phyloP scores from a whole-genome alignment of 371 early-diverging fungal species.

The Mucor lusitanicus region DNA sequence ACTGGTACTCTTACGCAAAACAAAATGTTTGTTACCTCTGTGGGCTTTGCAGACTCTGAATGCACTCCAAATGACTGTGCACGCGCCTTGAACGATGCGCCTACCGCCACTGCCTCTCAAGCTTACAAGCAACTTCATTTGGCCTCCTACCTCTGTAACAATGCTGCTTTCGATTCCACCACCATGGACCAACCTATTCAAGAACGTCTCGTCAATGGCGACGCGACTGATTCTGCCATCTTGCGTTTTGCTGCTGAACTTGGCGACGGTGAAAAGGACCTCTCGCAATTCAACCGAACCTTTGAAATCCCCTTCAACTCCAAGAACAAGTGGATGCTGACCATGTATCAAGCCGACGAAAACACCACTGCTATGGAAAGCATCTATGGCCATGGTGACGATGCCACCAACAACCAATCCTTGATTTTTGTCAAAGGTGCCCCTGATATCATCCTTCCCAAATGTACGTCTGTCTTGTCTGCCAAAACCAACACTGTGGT shows the following conservation, averaged over 20 bases:
- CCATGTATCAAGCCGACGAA: constrained; percentile 45
- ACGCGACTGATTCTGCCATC: constrained; percentile 77
- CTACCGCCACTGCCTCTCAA: constrained; percentile 8
- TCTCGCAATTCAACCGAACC: constrained; percentile 10
- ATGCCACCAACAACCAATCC: constrained; percentile 9
- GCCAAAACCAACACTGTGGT: constrained; percentile 35
- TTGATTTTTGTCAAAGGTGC: constrained; percentile 71
- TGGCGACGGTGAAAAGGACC: constrained; percentile 30
- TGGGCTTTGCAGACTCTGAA: constrained; percentile 43
- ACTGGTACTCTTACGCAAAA: constrained; percentile 71
- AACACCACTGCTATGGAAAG: constrained; percentile 4
- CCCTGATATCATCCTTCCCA: constrained; percentile 67
- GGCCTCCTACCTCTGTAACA: constrained; percentile 63
- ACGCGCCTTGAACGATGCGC: constrained; percentile 12
- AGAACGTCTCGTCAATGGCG: constrained; percentile 61
- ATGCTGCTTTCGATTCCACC: constrained; percentile 55
- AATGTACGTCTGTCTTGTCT: constrained; percentile 45
- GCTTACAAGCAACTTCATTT: constrained; percentile 43
- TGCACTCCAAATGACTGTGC: constrained; percentile 27
- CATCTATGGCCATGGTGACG: constrained; percentile 5
- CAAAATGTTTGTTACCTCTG: constrained; percentile 55
- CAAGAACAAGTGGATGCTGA: constrained; percentile 65
- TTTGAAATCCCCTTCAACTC: constrained; percentile 67
- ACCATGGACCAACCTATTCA: constrained; percentile 39
- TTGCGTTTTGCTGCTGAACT: constrained; percentile 55